Evolutionary conservation across 2,329 filamentous ascomycete genomes (phyloP), one percentile per base, ranked within the genome.

Genomic region (Penicillium olsonii): DNA sequence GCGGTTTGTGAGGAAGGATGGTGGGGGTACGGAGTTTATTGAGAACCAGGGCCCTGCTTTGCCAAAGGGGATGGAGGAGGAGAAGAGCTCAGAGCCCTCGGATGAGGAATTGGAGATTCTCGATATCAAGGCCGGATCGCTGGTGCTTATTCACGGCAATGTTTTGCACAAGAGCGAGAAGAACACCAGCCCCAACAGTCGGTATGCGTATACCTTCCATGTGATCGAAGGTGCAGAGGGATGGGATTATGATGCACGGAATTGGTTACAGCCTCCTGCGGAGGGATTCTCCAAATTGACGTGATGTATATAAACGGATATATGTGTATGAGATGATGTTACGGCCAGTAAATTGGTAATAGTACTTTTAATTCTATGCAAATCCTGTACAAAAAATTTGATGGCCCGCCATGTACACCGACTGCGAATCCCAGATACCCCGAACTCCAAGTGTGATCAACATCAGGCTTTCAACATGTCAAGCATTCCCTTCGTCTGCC

Each of bases 191-290:
- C 73, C 80, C 56, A 92, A 90, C 77, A 91, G 92, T 18, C 80
- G 92, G 58, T 95, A 94, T 67, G 96, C 96, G 45, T 99, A 97
- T 72, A 97, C 94, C 0, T 99, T 97, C 69, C 94, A 99, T 75
- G 83, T 95, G 50, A 97, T 97, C 64, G 94, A 97, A 74, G 88
- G 87, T 0, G 82, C 87, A 17, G 77, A 84, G 37, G 77, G 71
- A 11, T 74, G 70, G 69, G 60, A 75, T 46, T 99, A 97, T 70
- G 94, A 97, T 71, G 81, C 81, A 72, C 80, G 80, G 72, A 99
- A 99, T 72, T 97, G 94, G 94, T 72, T 99, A 69, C 92, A 96
- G 75, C 90, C 92, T 50, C 87, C 90, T 0, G 76, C 78, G 34
- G 82, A 81, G 47, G 92, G 82, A 35, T 96, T 99, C 66, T 92